Base-by-base conservation (phyloP, 2,329 filamentous ascomycete genomes). In the Botrytis elliptica region DNA sequence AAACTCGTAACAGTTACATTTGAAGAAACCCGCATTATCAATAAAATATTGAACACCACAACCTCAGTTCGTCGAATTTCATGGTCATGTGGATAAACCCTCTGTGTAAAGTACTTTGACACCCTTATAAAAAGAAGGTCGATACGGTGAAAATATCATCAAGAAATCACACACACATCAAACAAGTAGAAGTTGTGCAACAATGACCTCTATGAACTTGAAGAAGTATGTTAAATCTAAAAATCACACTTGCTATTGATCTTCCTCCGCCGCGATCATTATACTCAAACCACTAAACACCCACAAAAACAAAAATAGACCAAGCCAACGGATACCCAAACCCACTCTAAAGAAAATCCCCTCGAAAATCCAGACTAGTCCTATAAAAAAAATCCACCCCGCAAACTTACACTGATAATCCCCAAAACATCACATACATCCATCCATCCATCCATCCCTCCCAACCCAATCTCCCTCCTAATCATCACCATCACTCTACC, bases 31-130 rank as follows among this genome's bases (percentile, higher is more conserved):
- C 25, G 4, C 49, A 7, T 2, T n/a, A n/a, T 5, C 5, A 2
- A 7, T 7, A 0, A n/a, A n/a, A n/a, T 6, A n/a, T 14, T n/a
- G 1, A 12, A 3, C 22, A 55, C 4, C 7, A 16, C 49, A 52
- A 18, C 6, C 6, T 18, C n/a, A 29, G 3, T 36, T 59, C 10
- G n/a, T 59, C 1, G 1, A 10, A 36, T 20, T 1, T 33, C 8
- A 33, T 59, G 3, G 3, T 5, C 29, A 22, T 33, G 20, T 59
- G 3, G 5, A 59, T 5, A 59, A 36, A 16, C 0, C 29, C 4
- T 6, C 1, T 1, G 22, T n/a, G 7, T 8, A 16, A 55, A 14
- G 16, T 0, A 29, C 49, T n/a, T 1, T 8, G 5, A 12, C 49
- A 0, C 3, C 5, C 5, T 29, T n/a, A 36, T 36, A 12, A 0